Base-by-base conservation (phyloP, 805 yeast genomes). In the Millerago galiae region DNA sequence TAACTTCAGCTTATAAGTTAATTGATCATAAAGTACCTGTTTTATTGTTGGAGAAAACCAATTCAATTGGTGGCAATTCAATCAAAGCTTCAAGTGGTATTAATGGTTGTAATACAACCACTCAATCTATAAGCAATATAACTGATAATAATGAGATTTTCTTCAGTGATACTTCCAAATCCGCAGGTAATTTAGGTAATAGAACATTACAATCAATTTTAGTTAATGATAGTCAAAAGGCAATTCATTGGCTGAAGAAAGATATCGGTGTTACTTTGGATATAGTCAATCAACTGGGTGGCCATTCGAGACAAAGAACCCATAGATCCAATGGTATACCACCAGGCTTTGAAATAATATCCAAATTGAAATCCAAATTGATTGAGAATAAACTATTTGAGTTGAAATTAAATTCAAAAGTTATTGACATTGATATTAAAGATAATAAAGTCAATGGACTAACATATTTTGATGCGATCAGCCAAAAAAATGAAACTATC, bases 291-390 rank as follows among this genome's bases (percentile, higher is more conserved):
- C 75, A 85, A 52, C 62, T 86, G 34, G 95, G 95, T 24, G 95
- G 95, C 3, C 95, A 86, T 56, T 79, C 89, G 1, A 77, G 71
- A 38, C 79, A 87, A 16, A 70, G 95, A 59, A 86, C 95, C 1
- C 95, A 86, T 59, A 72, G 95, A 52, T 90, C 95, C 1, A 72
- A 75, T 8, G 68, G 66, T 11, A 55, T 74, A 14, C 81, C 82
- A 12, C 83, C 83, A 4, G 83, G 83, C 0, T 74, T 69, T 58
- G 81, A 76, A 35, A 75, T 78, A 14, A 65, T 78, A 1, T 68
- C 74, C 6, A 65, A 72, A 5, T 55, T 77, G 38, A 61, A 67
- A 34, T 65, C 65, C 34, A 58, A 57, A 27, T 46, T 75, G 11
- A 60, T 70, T 29, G 47, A 53, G 6, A 42, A 57, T n/a, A 55